phyloP scores from a whole-genome alignment of 1,284 basidiomycete species.

The Xanthoconium separans region DNA sequence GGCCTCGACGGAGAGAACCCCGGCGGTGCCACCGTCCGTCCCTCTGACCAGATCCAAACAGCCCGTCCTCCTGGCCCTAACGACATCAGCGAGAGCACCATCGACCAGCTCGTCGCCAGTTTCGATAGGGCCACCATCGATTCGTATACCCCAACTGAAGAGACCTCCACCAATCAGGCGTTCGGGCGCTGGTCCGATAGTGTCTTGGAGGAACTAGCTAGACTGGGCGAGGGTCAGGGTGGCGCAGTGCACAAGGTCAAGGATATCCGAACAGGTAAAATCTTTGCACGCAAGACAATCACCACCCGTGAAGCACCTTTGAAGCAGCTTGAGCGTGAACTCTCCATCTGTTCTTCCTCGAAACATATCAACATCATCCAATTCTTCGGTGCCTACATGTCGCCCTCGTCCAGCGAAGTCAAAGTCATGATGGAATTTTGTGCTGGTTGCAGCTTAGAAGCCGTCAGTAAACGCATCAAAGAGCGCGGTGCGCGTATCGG shows the following conservation, averaged over 20 bases:
- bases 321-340: constrained; percentile 90
- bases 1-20: constrained; percentile 39
- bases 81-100: constrained; percentile 41
- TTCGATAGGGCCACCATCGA: constrained; percentile 31
- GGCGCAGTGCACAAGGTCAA: constrained; percentile 93
- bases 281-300: constrained; percentile 97
- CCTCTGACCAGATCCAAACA: constrained; percentile 36
- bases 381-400: constrained; percentile 95
- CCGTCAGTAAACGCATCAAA: constrained; percentile 83
- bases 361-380: constrained; percentile 87
- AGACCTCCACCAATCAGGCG: constrained; percentile 27
- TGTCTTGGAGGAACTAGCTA: constrained; percentile 67
- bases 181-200: constrained; percentile 60
- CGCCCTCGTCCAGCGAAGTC: constrained; percentile 88
- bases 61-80: constrained; percentile 35
- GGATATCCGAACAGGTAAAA: constrained; percentile 70
- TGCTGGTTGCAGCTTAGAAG: constrained; percentile 88
- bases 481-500: constrained; percentile 80
- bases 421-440: constrained; percentile 96
- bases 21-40: constrained; percentile 57
- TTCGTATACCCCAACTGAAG: constrained; percentile 35
- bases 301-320: constrained; percentile 92
- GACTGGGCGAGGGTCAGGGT: constrained; percentile 93
- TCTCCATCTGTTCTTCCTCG: constrained; percentile 86
- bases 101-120: constrained; percentile 35